phyloP scores from a whole-genome alignment of 768 basidiomycete species.

The Phanerochaete carnosa region DNA sequence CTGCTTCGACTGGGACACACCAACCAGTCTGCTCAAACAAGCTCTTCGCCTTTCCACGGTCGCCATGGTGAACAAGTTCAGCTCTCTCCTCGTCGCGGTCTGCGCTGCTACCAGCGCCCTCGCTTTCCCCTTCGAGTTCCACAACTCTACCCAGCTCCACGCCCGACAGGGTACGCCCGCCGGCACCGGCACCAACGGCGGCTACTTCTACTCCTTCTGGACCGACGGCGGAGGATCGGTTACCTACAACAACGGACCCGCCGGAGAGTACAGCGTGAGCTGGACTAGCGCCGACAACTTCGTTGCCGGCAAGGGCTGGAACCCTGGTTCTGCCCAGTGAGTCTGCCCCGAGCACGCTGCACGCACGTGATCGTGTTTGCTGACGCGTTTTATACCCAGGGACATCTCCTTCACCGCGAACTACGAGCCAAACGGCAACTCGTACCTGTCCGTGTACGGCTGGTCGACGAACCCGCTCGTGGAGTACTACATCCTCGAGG shows the following conservation, averaged over 20 bases:
- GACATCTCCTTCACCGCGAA: constrained; percentile 35
- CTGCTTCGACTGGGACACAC: not conserved
- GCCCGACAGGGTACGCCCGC: constrained; percentile 15
- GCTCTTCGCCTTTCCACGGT: not conserved
- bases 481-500: constrained; percentile 47
- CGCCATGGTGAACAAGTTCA: constrained; percentile 1
- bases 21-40: not conserved
- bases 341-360: not conserved
- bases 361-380: not conserved
- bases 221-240: constrained; percentile 28
- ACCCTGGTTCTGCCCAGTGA: constrained; percentile 29
- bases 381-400: constrained; percentile 19
- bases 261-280: constrained; percentile 30
- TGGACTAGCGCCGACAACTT: constrained; percentile 33
- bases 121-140: not conserved
- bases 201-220: constrained; percentile 38
- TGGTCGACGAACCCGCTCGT: constrained; percentile 44
- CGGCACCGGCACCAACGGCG: constrained; percentile 28
- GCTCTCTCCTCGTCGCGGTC: not conserved
- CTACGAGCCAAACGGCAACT: constrained; percentile 37
- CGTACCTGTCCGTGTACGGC: constrained; percentile 43
- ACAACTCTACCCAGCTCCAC: constrained; percentile 3
- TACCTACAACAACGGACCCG: constrained; percentile 31
- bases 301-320: constrained; percentile 40
- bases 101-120: not conserved